Percentiles rank a stretch among this genome's conserved stretches.
These are phyloP conservation scores for Metschnikowia corniflorae DNA, from an alignment of 805 yeast species.

Conservation along the genomic window DNA sequence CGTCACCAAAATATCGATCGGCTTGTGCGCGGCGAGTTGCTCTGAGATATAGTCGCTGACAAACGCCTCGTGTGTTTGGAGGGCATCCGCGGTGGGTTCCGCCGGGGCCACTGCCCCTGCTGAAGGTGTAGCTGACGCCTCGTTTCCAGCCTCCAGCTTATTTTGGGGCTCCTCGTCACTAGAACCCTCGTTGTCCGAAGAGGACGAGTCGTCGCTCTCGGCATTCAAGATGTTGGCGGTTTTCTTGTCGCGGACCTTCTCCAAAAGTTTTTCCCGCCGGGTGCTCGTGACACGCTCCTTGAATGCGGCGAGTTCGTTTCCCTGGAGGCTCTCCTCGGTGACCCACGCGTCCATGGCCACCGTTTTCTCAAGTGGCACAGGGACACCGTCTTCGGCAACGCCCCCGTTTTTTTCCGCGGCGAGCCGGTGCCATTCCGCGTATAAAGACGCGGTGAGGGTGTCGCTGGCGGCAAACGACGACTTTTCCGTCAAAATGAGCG, in stretches of 20 bases:
- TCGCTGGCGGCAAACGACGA: slow-evolving; percentile 29
- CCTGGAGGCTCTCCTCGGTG: slow-evolving; percentile 48
- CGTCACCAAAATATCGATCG: slow-evolving; percentile 52
- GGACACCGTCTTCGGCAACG: slow-evolving; percentile 55
- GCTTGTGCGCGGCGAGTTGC: slow-evolving; percentile 39
- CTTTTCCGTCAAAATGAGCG: slow-evolving; percentile 72
- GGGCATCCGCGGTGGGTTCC: slow-evolving; percentile 21
- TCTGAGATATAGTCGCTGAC: slow-evolving; percentile 36
- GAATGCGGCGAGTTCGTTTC: slow-evolving; percentile 49
- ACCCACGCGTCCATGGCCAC: slow-evolving; percentile 40
- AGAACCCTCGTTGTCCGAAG: slow-evolving; percentile 29
- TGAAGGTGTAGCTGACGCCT: background rate
- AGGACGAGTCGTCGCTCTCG: slow-evolving; percentile 24
- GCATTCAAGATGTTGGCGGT: slow-evolving; percentile 37
- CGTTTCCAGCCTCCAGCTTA: background rate
- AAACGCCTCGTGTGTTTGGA: slow-evolving; percentile 40
- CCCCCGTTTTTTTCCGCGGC: slow-evolving; percentile 34
- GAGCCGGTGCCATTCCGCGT: slow-evolving; percentile 49
- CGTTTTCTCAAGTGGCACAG: slow-evolving; percentile 49
- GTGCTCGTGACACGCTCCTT: slow-evolving; percentile 43
- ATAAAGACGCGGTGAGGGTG: slow-evolving; percentile 50
- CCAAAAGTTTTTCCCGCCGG: slow-evolving; percentile 40
- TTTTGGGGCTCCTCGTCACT: slow-evolving; percentile 6
- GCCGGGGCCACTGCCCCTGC: slow-evolving; percentile 1
- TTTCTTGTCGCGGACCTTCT: slow-evolving; percentile 40